A percentile compares a stretch with the other conserved stretches of the same genome.
These are phyloP conservation scores for Clonostachys sp. DNA, from an alignment of 2,329 filamentous ascomycete genomes.

Conservation along the genomic window DNA sequence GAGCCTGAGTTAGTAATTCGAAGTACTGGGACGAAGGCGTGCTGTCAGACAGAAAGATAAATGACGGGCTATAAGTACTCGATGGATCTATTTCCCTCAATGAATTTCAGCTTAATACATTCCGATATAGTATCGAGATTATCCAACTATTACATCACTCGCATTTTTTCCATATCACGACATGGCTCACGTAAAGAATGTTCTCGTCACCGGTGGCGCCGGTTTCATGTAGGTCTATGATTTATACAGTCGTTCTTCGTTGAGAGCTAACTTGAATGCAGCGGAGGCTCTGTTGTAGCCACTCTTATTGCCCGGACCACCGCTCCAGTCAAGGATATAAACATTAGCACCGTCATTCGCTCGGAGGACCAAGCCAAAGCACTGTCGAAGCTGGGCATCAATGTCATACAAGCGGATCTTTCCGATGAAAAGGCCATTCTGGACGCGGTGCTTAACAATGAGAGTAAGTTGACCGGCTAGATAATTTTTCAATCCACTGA, in stretches of 20 bases:
- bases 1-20: too few species aligned
- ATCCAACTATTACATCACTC: slow-evolving; percentile 22
- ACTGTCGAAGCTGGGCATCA: slow-evolving; percentile 19
- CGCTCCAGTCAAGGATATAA: slow-evolving; percentile 10
- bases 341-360: slow-evolving; percentile 23
- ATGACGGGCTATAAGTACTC: too few species aligned
- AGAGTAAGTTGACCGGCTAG: slow-evolving; percentile 11
- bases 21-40: too few species aligned
- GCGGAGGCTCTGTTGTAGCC: slow-evolving; percentile 27
- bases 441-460: slow-evolving; percentile 11
- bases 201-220: slow-evolving; percentile 27
- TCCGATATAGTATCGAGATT: neutral
- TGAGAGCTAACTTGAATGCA: slow-evolving; percentile 5
- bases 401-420: slow-evolving; percentile 22
- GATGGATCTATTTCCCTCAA: too few species aligned
- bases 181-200: slow-evolving; percentile 19
- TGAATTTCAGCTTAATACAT: neutral
- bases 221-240: slow-evolving; percentile 20
- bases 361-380: slow-evolving; percentile 21
- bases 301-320: slow-evolving; percentile 16
- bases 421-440: slow-evolving; percentile 15
- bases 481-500: too few species aligned
- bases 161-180: slow-evolving; percentile 14
- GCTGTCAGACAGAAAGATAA: too few species aligned
- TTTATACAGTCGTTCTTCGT: neutral